Percentiles rank a stretch among this genome's conserved stretches.
These are phyloP conservation scores for Gossypium davidsonii DNA, from an alignment of 441 rosid genomes.

Conservation along the genomic window DNA sequence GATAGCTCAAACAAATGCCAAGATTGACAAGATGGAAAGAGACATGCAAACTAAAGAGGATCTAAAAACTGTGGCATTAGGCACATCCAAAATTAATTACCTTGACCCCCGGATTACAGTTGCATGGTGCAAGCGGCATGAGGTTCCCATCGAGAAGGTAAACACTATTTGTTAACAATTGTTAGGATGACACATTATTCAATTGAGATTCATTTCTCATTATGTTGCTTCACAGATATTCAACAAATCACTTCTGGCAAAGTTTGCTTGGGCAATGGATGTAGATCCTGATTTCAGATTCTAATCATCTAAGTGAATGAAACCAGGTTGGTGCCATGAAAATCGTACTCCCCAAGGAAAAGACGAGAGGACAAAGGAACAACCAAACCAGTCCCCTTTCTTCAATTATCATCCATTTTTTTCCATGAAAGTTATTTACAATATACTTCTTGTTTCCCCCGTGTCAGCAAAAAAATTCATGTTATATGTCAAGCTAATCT, in stretches of 20 bases:
- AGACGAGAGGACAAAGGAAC: neutral
- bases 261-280: slow-evolving; percentile 99
- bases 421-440: slow-evolving; percentile 15
- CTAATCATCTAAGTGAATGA: slow-evolving; percentile 31
- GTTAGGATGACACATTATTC: neutral
- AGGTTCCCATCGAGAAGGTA: slow-evolving; percentile 99
- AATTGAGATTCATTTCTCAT: neutral
- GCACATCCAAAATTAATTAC: slow-evolving; percentile 96
- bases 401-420: slow-evolving; percentile 11
- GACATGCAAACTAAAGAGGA: slow-evolving; percentile 86
- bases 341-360: neutral
- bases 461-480: slow-evolving; percentile 26
- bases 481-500: slow-evolving; percentile 48
- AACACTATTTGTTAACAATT: neutral
- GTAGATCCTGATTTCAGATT: slow-evolving; percentile 96
- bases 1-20: slow-evolving; percentile 52
- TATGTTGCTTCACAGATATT: slow-evolving; percentile 56
- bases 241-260: slow-evolving; percentile 89
- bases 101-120: slow-evolving; percentile 97
- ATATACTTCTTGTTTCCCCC: slow-evolving; percentile 11
- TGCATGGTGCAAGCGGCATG: slow-evolving; percentile 99
- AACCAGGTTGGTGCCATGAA: slow-evolving; percentile 1
- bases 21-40: slow-evolving; percentile 84
- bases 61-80: slow-evolving; percentile 87
- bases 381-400: slow-evolving; percentile 3